Conservation (phyloP, 2,329 filamentous ascomycete species). For the Clarireedia paspali region DNA sequence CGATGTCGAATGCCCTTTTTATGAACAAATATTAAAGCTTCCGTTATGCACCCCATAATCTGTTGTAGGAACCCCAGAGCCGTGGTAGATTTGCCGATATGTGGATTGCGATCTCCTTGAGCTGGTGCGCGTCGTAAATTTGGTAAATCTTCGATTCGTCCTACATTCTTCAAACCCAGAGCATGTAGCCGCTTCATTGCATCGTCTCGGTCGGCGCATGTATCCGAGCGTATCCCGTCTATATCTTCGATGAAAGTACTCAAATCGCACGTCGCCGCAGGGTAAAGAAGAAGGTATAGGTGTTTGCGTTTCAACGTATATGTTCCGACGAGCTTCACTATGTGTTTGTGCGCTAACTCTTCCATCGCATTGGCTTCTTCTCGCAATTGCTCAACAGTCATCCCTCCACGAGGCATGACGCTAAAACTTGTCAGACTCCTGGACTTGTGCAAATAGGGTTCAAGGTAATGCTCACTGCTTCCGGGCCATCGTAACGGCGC, state of each 20-base stretch:
- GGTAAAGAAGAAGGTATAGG: slow-evolving; percentile 40
- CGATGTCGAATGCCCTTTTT: slow-evolving; percentile 37
- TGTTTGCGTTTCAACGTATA: slow-evolving; percentile 36
- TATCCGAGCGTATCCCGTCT: slow-evolving; percentile 33
- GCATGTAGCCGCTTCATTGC: slow-evolving; percentile 32
- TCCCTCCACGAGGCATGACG: slow-evolving; percentile 15
- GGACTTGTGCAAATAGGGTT: background rate
- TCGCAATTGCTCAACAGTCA: slow-evolving; percentile 35
- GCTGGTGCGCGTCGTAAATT: slow-evolving; percentile 1
- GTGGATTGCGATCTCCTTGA: background rate
- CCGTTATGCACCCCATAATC: slow-evolving; percentile 37
- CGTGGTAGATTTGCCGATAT: slow-evolving; percentile 18
- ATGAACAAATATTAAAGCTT: slow-evolving; percentile 19
- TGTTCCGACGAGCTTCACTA: slow-evolving; percentile 40
- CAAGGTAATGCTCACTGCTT: slow-evolving; percentile 30
- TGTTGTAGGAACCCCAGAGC: slow-evolving; percentile 36
- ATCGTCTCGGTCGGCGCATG: slow-evolving; percentile 34
- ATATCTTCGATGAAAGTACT: slow-evolving; percentile 37
- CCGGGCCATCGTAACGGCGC: slow-evolving; percentile 36
- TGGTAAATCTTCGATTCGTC: slow-evolving; percentile 18
- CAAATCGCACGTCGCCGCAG: slow-evolving; percentile 40
- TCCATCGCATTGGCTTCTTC: slow-evolving; percentile 42
- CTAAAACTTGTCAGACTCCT: slow-evolving; percentile 1
- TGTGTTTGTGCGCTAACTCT: slow-evolving; percentile 39
- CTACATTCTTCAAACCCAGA: slow-evolving; percentile 33